Conservation (phyloP, 768 basidiomycete genomes). For the Agaricus sinodeliciosus region DNA sequence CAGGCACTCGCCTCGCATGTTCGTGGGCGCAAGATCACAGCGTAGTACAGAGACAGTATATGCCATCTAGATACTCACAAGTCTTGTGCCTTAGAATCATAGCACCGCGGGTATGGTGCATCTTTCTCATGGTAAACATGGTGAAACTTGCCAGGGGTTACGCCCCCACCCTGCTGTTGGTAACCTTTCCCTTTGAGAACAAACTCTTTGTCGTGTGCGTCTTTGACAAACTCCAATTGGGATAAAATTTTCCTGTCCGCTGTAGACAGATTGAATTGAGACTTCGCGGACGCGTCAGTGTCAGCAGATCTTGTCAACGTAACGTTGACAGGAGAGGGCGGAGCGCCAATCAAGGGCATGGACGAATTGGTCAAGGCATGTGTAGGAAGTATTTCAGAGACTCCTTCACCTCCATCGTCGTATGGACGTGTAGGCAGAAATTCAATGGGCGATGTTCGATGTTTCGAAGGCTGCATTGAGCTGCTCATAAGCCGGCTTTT, state of each 20-base stretch:
- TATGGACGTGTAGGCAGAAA: neutral
- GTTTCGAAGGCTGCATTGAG: slow-evolving; percentile 13
- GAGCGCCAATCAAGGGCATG: neutral
- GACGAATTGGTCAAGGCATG: neutral
- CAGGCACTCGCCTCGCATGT: no score
- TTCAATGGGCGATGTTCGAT: slow-evolving; percentile 9
- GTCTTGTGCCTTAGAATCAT: slow-evolving; percentile 57
- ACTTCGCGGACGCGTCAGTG: neutral
- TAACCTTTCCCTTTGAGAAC: slow-evolving; percentile 37
- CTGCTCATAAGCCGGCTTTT: slow-evolving; percentile 7
- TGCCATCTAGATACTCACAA: slow-evolving; percentile 38
- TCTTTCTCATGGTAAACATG: slow-evolving; percentile 43
- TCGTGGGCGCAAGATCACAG: no score
- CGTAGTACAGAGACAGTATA: no score
- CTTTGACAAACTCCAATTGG: slow-evolving; percentile 46
- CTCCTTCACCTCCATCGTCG: neutral
- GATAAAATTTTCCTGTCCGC: slow-evolving; percentile 55
- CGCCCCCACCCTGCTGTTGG: slow-evolving; percentile 22
- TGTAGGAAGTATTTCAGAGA: neutral
- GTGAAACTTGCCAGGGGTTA: slow-evolving; percentile 39
- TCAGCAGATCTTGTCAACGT: neutral
- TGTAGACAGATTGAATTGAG: slow-evolving; percentile 41
- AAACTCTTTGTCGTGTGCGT: slow-evolving; percentile 52
- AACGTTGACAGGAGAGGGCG: neutral
- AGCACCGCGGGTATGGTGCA: slow-evolving; percentile 67